A percentile compares a stretch with the other conserved stretches of the same genome.
Evolutionary conservation across 345 rosid genomes (phyloP).

Genomic region (Bruguiera parviflora): DNA sequence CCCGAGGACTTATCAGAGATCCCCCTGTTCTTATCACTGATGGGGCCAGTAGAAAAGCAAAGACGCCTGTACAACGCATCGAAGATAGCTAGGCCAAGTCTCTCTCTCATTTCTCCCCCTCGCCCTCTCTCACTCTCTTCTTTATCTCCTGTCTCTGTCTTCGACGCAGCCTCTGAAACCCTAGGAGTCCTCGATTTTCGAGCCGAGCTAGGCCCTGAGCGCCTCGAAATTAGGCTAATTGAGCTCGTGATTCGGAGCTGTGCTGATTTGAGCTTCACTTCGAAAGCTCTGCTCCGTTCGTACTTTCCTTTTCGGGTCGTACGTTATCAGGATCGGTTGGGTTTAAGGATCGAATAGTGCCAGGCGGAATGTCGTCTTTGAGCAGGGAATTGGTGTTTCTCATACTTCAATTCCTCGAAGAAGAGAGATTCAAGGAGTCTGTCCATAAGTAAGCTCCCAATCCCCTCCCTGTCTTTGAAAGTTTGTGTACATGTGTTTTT

Average conservation of each 20-base stretch:
- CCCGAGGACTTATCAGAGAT: fast-evolving
- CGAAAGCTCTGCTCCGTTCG: background rate
- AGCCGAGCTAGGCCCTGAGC: conserved; percentile 15
- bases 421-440: conserved; percentile 84
- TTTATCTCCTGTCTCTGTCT: conserved; percentile 28
- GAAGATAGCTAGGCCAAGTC: conserved; percentile 79
- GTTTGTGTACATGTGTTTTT: background rate
- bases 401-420: conserved; percentile 90
- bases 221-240: conserved; percentile 12
- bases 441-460: conserved; percentile 58
- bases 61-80: conserved; percentile 68
- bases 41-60: conserved; percentile 41
- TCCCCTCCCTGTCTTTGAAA: background rate
- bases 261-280: background rate
- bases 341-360: background rate
- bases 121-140: conserved; percentile 27
- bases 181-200: conserved; percentile 55
- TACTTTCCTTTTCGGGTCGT: background rate
- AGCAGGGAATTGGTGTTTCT: conserved; percentile 91
- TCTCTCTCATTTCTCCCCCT: conserved; percentile 12
- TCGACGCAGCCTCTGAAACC: conserved; percentile 62
- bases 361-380: conserved; percentile 56
- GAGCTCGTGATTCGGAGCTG: conserved; percentile 28
- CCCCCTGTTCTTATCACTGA: fast-evolving
- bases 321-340: background rate